Base-by-base conservation (phyloP, 2,329 filamentous ascomycete species). In the Amesomyces nigricolor region DNA sequence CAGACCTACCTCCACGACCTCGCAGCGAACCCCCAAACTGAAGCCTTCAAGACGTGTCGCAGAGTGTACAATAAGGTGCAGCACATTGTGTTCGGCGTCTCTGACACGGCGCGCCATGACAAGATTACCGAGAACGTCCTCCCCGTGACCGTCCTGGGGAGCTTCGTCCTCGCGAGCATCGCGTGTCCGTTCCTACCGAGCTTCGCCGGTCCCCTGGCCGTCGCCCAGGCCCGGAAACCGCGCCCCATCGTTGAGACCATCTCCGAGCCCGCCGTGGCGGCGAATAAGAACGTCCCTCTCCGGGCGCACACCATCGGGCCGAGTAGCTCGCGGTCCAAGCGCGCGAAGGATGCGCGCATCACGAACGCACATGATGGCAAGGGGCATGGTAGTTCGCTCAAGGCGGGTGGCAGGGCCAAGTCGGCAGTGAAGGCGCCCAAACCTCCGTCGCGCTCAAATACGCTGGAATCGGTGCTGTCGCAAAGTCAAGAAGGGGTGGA, bases 21-120 rank as follows among this genome's bases (percentile, higher is more conserved):
- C 59, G 81, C 87, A 53, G 76, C 79, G 66, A 88, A 87, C 56
- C 89, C 89, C 2, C 86, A 87, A 68, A 86, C 87, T 58, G 82
- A 85, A 64, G 80, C 87, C 48, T 94, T 94, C 73, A 86, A 88
- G 72, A 92, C 87, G 48, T 92, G 89, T 67, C 82, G 88, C 57
- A 78, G 89, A 66, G 84, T 94, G 63, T 92, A 91, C 75, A 94
- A 94, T 73, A 90, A 89, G 71, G 88, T 94, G 39, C 89, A 94
- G 71, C 85, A 89, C 70, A 89, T 94, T 64, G 88, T 94, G 26
- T 94, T 94, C 69, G 89, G 89, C 17, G 77, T 87, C 22, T 79
- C 85, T 35, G 88, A 92, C 65, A 78, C 80, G 26, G 78, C 78
- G 58, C 80, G 84, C 56, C 78, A 83, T 61, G 87, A 90, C 64